These are phyloP conservation scores for Gomphus bonarii DNA, from an alignment of 1,284 basidiomycete species.

Conservation along the genomic window DNA sequence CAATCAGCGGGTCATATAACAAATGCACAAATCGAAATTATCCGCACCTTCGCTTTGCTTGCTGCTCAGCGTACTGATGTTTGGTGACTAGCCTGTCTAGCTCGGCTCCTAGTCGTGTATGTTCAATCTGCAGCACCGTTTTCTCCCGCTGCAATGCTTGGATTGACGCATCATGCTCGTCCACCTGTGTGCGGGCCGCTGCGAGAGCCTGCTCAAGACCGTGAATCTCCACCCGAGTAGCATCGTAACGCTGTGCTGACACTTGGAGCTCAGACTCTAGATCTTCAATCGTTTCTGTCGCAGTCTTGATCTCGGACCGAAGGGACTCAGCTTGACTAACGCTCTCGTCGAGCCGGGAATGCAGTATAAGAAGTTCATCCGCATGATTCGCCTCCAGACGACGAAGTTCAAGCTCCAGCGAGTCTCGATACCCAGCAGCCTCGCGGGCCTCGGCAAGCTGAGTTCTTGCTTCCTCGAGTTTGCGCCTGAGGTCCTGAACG, in stretches of 20 bases:
- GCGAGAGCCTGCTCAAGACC: slow-evolving; percentile 3
- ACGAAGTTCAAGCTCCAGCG: slow-evolving; percentile 17
- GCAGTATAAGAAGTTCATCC: slow-evolving; percentile 20
- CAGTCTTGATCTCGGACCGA: neutral
- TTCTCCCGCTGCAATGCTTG: slow-evolving; percentile 38
- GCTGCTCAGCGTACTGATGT: slow-evolving; percentile 7
- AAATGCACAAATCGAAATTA: too few species aligned
- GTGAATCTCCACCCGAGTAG: slow-evolving; percentile 6
- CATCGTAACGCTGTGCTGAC: slow-evolving; percentile 17
- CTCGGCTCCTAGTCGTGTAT: slow-evolving; percentile 51
- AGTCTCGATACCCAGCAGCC: slow-evolving; percentile 12
- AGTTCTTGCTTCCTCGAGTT: neutral
- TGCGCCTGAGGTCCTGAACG: neutral
- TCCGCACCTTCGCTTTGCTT: slow-evolving; percentile 30
- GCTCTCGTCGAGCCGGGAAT: slow-evolving; percentile 18
- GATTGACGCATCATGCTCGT: slow-evolving; percentile 21
- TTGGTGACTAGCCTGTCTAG: slow-evolving; percentile 37
- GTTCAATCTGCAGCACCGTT: slow-evolving; percentile 36
- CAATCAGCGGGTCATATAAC: neutral
- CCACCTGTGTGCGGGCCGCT: slow-evolving; percentile 15
- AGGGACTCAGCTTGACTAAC: slow-evolving; percentile 12
- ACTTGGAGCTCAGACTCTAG: slow-evolving; percentile 16
- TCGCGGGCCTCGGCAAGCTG: slow-evolving; percentile 5
- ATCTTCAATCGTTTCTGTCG: slow-evolving; percentile 11
- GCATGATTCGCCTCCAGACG: slow-evolving; percentile 18